Evolutionary conservation across 1,284 basidiomycete species (phyloP), one percentile per base, ranked within the genome.

Genomic region (Apiotrichum sp.): DNA sequence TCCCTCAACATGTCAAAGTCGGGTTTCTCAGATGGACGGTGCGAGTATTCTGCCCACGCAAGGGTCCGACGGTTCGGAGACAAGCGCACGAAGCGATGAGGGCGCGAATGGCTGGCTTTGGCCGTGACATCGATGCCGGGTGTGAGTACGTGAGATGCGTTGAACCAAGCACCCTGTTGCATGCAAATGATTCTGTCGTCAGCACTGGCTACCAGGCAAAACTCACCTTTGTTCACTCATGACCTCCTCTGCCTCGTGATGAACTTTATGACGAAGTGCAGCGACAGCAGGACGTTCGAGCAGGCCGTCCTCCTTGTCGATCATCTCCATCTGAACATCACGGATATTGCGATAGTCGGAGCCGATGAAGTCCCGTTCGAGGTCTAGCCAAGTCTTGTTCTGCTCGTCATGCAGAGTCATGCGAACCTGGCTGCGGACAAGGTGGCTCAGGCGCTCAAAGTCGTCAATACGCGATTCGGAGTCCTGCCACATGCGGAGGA

Each of bases 401-500:
- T 85, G 86, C 76, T 95, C 92, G 58, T 84, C 82, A 38, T 84
- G 80, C 49, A 93, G 75, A 0, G 88, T 87, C 31, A 87, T 82
- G 66, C 89, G 88, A 44, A 89, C 82, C 84, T 97, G 93, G 79
- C 89, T 92, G 47, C 86, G 84, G 41, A 89, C 87, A 29, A 97
- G 78, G 14, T 87, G 88, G 47, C 84, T 83, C 8, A 97, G 84
- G 14, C 92, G 84, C 39, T 82, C 79, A 67, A 96, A 93, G 72
- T 96, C 91, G 34, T 80, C 84, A 7, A 75, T 73, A 8, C 86
- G 85, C 1, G 93, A 90, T 36, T 88, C 87, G 62, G 89, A 91
- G 74, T 97, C 93, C 66, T 83, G 85, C 93, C 93, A 98, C 86
- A 98, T 95, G 36, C 78, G 83, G 34, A 93, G 77, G 78, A 96